phyloP scores from a whole-genome alignment of 176 grass and related monocot genomes.

The Phoenix roebelenii region DNA sequence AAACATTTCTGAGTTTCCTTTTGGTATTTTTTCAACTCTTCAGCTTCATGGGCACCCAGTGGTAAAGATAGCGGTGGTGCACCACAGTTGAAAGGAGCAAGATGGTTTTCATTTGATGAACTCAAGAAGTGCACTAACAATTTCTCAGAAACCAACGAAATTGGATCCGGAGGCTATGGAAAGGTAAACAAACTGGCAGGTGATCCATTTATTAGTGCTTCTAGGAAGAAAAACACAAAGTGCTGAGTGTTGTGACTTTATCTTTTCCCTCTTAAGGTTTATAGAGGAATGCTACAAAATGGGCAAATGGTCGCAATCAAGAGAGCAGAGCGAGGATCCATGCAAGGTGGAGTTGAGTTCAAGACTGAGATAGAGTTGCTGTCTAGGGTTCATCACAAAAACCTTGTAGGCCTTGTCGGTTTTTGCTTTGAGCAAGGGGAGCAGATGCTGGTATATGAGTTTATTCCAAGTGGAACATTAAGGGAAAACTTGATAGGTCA shows the following conservation, averaged over 20 bases:
- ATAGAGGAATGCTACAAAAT: slow-evolving; percentile 55
- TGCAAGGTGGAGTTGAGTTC: slow-evolving; percentile 77
- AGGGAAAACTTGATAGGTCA: slow-evolving; percentile 65
- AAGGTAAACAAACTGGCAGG: slow-evolving; percentile 40
- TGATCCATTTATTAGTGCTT: no score
- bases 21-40: slow-evolving; percentile 6
- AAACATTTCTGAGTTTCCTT: no score
- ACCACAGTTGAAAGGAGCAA: slow-evolving; percentile 69
- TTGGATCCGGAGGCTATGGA: slow-evolving; percentile 76
- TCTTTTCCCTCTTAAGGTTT: slow-evolving; percentile 42
- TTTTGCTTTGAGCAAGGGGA: slow-evolving; percentile 88
- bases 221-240: no score
- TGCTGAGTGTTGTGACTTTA: neutral
- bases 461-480: slow-evolving; percentile 59
- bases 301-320: slow-evolving; percentile 64
- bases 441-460: slow-evolving; percentile 89
- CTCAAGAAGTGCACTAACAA: slow-evolving; percentile 62
- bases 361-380: slow-evolving; percentile 91
- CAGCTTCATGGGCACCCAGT: slow-evolving; percentile 62
- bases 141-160: slow-evolving; percentile 57
- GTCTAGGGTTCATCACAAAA: slow-evolving; percentile 87
- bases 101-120: slow-evolving; percentile 73
- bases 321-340: slow-evolving; percentile 65
- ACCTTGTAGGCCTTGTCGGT: slow-evolving; percentile 67
- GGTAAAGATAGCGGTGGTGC: slow-evolving; percentile 52